phyloP scores from a whole-genome alignment of 2,329 filamentous ascomycete species.

The Rhynchosporium graminicola region DNA sequence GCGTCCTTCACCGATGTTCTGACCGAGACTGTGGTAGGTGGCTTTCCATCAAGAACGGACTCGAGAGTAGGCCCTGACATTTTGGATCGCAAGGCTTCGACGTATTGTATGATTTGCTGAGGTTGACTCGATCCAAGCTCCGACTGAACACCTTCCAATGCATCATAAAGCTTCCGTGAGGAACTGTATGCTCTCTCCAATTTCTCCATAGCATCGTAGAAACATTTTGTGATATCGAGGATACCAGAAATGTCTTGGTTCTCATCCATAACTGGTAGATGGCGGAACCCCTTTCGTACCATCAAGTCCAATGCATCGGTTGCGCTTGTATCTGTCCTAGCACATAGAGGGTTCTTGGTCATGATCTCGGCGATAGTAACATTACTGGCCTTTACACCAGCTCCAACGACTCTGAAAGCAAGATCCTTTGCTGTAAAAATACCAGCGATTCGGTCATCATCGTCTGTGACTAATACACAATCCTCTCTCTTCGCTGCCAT shows the following conservation, averaged over 20 bases:
- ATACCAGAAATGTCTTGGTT: slow-evolving; percentile 99
- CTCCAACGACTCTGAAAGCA: slow-evolving; percentile 92
- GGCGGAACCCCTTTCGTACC: slow-evolving; percentile 97
- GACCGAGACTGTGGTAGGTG: slow-evolving; percentile 92
- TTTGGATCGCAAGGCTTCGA: slow-evolving; percentile 89
- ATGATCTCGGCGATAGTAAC: slow-evolving; percentile 98
- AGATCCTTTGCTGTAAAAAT: slow-evolving; percentile 99
- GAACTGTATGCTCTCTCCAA: slow-evolving; percentile 96
- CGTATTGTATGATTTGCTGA: slow-evolving; percentile 98
- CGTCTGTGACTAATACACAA: slow-evolving; percentile 95
- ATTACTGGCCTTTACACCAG: slow-evolving; percentile 82
- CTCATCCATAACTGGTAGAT: slow-evolving; percentile 98
- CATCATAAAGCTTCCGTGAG: slow-evolving; percentile 97
- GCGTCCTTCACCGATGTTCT: slow-evolving; percentile 96
- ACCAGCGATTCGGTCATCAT: slow-evolving; percentile 95
- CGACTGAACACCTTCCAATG: slow-evolving; percentile 94
- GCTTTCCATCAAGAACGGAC: slow-evolving; percentile 86
- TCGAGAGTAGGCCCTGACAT: slow-evolving; percentile 98
- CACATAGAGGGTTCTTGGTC: slow-evolving; percentile 99
- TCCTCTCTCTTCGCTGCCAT: slow-evolving; percentile 99
- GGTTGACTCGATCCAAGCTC: slow-evolving; percentile 94
- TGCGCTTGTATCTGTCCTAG: slow-evolving; percentile 94
- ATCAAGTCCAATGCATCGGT: slow-evolving; percentile 97
- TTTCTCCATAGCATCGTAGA: slow-evolving; percentile 99
- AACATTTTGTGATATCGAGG: slow-evolving; percentile 98